Evolutionary conservation across 768 basidiomycete genomes (phyloP), one percentile per base, ranked within the genome.

Genomic region (Collybia nuda): DNA sequence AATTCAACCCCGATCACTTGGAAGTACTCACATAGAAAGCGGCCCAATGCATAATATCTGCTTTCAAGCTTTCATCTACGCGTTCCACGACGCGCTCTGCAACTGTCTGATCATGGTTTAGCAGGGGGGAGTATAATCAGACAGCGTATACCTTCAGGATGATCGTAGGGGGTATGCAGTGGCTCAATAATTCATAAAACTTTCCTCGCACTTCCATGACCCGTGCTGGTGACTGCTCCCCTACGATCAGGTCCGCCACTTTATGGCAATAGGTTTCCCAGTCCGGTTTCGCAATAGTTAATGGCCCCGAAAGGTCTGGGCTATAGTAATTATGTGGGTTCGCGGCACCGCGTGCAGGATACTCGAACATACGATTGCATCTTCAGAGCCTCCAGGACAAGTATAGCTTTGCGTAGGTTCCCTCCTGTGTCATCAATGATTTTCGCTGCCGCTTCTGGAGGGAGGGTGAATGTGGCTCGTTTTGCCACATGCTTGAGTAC

Each of bases 231-330:
- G 85, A 83, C 69, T 99, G 97, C 60, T 97, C 93, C 53, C 82
- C 77, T 15, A 98, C 73, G 55, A 99, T 94, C 61, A 90, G 71
- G 65, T 95, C 93, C 12, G 89, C 94, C 9, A 98, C 86, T 64
- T 93, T 93, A 57, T 86, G 77, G 58, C 95, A 97, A 64, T 97
- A 99, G 9, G 89, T 90, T 67, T 99, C 97, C 97, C 97, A 99
- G 63, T 99, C 97, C n/a, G 97, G 94, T 68, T 98, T 94, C 12
- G 94, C 93, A 50, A 96, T 93, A 28, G 80, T 77, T 50, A 93
- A 69, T 35, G 88, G 72, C 26, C 90, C 89, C 4, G 84, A 80
- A 35, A 96, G 76, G 65, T 93, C 90, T n/a, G 90, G 88, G 48
- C 90, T 93, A 59, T 42, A 51, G 42, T 44, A 39, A 28, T 32